Evolutionary conservation across 2,329 filamentous ascomycete genomes (phyloP).

Genomic region (Diaporthe nobilis): DNA sequence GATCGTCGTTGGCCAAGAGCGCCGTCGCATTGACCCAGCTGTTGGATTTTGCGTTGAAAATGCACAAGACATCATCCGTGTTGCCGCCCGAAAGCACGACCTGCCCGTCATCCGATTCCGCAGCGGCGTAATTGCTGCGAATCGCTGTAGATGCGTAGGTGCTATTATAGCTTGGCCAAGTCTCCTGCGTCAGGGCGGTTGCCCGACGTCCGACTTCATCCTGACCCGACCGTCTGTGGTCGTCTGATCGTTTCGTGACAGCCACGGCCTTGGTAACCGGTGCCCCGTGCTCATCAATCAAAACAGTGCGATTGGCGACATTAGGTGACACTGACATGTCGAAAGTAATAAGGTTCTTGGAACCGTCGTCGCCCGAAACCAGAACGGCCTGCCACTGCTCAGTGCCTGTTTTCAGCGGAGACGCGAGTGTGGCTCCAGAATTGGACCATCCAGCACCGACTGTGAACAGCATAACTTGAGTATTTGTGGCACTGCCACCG

Average conservation of each 20-base stretch:
- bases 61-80: slow-evolving; percentile 74
- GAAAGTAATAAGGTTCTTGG: slow-evolving; percentile 84
- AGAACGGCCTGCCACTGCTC: slow-evolving; percentile 73
- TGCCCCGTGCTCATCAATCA: slow-evolving; percentile 73
- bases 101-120: slow-evolving; percentile 74
- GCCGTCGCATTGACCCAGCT: slow-evolving; percentile 81
- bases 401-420: slow-evolving; percentile 71
- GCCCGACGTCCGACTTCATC: slow-evolving; percentile 35
- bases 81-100: slow-evolving; percentile 86
- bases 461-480: slow-evolving; percentile 80
- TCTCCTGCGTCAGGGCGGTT: slow-evolving; percentile 65
- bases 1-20: slow-evolving; percentile 65
- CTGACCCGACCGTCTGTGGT: slow-evolving; percentile 20
- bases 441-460: slow-evolving; percentile 74
- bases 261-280: slow-evolving; percentile 63
- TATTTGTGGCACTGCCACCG: slow-evolving; percentile 78
- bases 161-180: slow-evolving; percentile 86
- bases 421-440: slow-evolving; percentile 74
- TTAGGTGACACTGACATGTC: slow-evolving; percentile 83
- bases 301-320: slow-evolving; percentile 76
- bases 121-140: slow-evolving; percentile 79
- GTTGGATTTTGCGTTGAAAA: slow-evolving; percentile 84
- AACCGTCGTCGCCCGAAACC: slow-evolving; percentile 80
- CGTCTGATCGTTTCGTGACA: slow-evolving; percentile 48
- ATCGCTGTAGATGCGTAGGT: slow-evolving; percentile 76